A percentile compares a stretch with the other conserved stretches of the same genome.
Evolutionary conservation across 2,329 filamentous ascomycete species (phyloP).

Genomic region (Leptodontidium sp.): DNA sequence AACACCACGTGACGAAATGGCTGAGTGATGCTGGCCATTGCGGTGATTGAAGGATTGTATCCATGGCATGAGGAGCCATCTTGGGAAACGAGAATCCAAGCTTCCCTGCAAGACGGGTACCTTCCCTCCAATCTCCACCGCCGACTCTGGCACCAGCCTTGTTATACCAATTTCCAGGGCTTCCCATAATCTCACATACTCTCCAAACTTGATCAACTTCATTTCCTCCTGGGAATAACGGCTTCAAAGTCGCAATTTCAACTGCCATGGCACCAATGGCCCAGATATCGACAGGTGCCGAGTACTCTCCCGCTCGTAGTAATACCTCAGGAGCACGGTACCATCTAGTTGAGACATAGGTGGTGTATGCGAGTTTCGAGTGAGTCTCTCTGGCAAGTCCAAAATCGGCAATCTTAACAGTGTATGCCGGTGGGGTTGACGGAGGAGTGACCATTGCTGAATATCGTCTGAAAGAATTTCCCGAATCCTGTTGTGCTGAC

Average conservation of each 20-base stretch:
- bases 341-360: constrained; percentile 98
- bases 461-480: constrained; percentile 89
- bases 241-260: constrained; percentile 95
- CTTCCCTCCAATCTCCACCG: constrained; percentile 97
- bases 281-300: constrained; percentile 98
- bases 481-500: constrained; percentile 75
- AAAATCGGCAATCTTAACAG: constrained; percentile 98
- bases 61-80: constrained; percentile 98
- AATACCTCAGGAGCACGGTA: constrained; percentile 94
- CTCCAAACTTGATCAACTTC: constrained; percentile 99
- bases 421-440: constrained; percentile 91
- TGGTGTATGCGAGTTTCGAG: constrained; percentile 95
- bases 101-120: constrained; percentile 90
- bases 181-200: constrained; percentile 99
- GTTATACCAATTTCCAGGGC: constrained; percentile 97
- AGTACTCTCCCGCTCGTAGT: constrained; percentile 93
- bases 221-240: constrained; percentile 95
- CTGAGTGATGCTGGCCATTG: constrained; percentile 91
- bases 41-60: constrained; percentile 87
- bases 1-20: constrained; percentile 96
- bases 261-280: constrained; percentile 98
- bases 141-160: constrained; percentile 87
- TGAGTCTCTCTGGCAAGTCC: constrained; percentile 97
- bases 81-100: constrained; percentile 98
- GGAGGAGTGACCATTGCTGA: constrained; percentile 93